These are phyloP conservation scores for Phylloporus rhodoxanthus DNA, from an alignment of 768 basidiomycete species.

Conservation along the genomic window DNA sequence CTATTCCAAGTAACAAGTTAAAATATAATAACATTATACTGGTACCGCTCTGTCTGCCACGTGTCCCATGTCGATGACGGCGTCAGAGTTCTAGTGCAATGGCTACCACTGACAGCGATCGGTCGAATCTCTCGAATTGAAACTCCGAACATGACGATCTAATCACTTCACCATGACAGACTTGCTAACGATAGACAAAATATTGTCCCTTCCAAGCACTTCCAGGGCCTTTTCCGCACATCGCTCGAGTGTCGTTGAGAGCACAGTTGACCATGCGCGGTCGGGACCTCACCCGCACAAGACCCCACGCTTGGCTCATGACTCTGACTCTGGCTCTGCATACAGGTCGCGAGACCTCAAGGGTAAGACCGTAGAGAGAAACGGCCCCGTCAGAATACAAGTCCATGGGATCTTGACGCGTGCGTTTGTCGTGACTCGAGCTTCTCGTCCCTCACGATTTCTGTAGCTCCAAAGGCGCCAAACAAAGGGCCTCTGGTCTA, in stretches of 20 bases:
- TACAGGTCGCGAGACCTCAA: conserved; percentile 43
- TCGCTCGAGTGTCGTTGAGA: conserved; percentile 33
- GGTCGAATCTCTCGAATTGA: neutral
- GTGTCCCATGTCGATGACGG: too few species aligned
- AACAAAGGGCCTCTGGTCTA: conserved; percentile 11
- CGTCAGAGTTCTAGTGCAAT: too few species aligned
- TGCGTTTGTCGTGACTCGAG: conserved; percentile 15
- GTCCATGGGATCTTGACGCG: conserved; percentile 39
- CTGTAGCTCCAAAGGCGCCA: conserved; percentile 7
- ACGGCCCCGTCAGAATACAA: conserved; percentile 42
- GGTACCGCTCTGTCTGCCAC: too few species aligned
- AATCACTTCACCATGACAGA: conserved; percentile 30
- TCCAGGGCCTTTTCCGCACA: conserved; percentile 46
- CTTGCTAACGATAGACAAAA: conserved; percentile 23
- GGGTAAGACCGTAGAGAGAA: conserved; percentile 20
- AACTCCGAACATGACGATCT: neutral
- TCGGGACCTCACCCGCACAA: conserved; percentile 61
- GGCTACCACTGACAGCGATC: neutral
- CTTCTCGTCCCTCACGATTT: neutral
- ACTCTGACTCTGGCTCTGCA: conserved; percentile 65
- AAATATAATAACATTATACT: too few species aligned
- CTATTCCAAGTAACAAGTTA: neutral
- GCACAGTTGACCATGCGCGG: conserved; percentile 33
- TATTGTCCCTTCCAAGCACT: conserved; percentile 46
- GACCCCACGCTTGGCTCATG: conserved; percentile 57